Percentiles rank a stretch among this genome's conserved stretches.
Conservation (phyloP, 2,329 filamentous ascomycete genomes). For the Fusarium anthophilum region DNA sequence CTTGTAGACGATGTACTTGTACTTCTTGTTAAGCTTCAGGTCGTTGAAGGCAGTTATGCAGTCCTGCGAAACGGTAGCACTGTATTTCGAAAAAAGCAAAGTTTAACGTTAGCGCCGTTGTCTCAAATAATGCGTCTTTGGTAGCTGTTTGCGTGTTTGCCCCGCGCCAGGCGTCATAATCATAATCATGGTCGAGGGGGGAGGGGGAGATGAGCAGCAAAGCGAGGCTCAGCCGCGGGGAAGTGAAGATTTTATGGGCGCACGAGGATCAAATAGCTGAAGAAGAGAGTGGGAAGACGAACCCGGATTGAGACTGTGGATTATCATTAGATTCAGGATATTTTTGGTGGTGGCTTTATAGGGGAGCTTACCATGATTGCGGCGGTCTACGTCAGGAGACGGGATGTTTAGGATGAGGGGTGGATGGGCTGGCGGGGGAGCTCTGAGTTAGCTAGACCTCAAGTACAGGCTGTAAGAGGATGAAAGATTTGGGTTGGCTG, state of each 20-base stretch:
- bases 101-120: slow-evolving; percentile 38
- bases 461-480: not conserved
- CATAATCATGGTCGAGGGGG: slow-evolving; percentile 29
- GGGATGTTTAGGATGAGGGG: slow-evolving; percentile 40
- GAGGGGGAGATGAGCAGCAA: slow-evolving; percentile 20
- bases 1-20: slow-evolving; percentile 91
- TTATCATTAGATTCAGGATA: slow-evolving; percentile 27
- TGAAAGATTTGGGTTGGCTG: not conserved
- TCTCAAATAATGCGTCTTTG: slow-evolving; percentile 14
- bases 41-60: slow-evolving; percentile 80
- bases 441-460: slow-evolving; percentile 38
- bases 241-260: slow-evolving; percentile 17
- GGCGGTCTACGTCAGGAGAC: slow-evolving; percentile 48
- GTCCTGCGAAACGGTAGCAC: slow-evolving; percentile 76
- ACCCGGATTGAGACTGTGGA: slow-evolving; percentile 74
- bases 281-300: slow-evolving; percentile 41
- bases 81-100: slow-evolving; percentile 48
- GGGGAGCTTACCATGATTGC: slow-evolving; percentile 53
- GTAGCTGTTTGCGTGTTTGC: slow-evolving; percentile 27
- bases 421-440: slow-evolving; percentile 37
- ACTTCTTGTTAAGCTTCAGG: slow-evolving; percentile 82
- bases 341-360: slow-evolving; percentile 13
- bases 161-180: slow-evolving; percentile 36
- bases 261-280: slow-evolving; percentile 12
- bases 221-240: slow-evolving; percentile 14